These are phyloP conservation scores for Quercus lobata DNA, from an alignment of 331 rosid species.

Conservation along the genomic window DNA sequence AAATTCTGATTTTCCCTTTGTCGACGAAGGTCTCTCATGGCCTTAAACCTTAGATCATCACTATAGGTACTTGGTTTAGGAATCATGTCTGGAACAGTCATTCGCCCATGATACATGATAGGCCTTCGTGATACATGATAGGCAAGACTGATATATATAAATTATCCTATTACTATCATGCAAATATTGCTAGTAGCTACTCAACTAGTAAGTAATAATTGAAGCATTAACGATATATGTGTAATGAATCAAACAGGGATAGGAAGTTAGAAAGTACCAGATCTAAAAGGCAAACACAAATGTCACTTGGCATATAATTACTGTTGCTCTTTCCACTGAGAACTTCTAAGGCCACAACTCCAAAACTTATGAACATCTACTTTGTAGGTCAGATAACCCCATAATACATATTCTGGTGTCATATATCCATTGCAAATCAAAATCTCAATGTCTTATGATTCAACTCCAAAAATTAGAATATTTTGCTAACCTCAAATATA, in stretches of 20 bases:
- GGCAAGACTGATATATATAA: conserved; percentile 64
- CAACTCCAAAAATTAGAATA: neutral
- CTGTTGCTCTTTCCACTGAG: conserved; percentile 40
- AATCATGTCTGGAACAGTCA: conserved; percentile 42
- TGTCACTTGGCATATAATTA: conserved; percentile 30
- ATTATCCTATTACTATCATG: neutral
- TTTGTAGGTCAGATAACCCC: conserved; percentile 45
- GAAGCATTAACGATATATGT: neutral
- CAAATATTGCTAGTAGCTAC: neutral
- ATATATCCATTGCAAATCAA: conserved; percentile 42
- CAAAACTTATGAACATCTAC: conserved; percentile 55
- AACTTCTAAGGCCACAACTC: conserved; percentile 42
- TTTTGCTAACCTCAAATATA: no score
- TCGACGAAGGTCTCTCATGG: conserved; percentile 61
- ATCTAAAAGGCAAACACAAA: conserved; percentile 48
- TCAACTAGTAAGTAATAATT: neutral
- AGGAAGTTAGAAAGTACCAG: conserved; percentile 33
- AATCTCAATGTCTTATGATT: neutral
- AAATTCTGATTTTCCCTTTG: conserved; percentile 33
- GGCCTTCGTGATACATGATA: conserved; percentile 38
- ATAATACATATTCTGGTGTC: conserved; percentile 64
- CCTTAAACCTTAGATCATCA: conserved; percentile 69
- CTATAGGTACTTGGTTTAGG: conserved; percentile 31
- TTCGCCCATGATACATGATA: conserved; percentile 45
- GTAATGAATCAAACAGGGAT: neutral